Percentiles rank a stretch among this genome's conserved stretches.
These are phyloP conservation scores for Fusarium sarcochroum DNA, from an alignment of 2,329 filamentous ascomycete species.

Conservation along the genomic window DNA sequence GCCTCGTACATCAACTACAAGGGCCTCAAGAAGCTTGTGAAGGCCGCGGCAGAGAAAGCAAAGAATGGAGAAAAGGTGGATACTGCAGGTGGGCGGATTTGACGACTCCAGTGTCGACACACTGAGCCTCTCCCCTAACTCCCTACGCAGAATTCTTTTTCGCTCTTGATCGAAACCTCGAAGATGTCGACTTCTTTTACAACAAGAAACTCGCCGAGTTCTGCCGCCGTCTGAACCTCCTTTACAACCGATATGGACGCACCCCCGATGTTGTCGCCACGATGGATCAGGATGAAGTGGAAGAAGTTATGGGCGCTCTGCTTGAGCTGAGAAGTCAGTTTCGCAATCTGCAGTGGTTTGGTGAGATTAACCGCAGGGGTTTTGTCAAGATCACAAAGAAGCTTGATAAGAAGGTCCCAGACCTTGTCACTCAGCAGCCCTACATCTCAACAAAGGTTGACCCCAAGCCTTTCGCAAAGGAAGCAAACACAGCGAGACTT, in stretches of 20 bases:
- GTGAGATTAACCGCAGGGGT: constrained; percentile 93
- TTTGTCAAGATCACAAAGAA: constrained; percentile 99
- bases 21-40: constrained; percentile 94
- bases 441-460: constrained; percentile 95
- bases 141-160: constrained; percentile 88
- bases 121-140: constrained; percentile 52
- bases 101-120: constrained; percentile 47
- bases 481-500: constrained; percentile 63
- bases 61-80: constrained; percentile 83
- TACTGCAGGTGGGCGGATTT: constrained; percentile 82
- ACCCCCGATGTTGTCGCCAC: constrained; percentile 76
- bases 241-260: constrained; percentile 89
- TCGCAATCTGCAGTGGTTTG: constrained; percentile 96
- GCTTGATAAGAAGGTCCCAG: constrained; percentile 91
- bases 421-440: constrained; percentile 81
- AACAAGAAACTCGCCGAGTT: constrained; percentile 94
- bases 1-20: constrained; percentile 91
- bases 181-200: constrained; percentile 97
- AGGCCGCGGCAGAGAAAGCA: constrained; percentile 76
- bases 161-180: constrained; percentile 94
- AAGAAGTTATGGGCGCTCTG: constrained; percentile 91
- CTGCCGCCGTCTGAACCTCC: constrained; percentile 84
- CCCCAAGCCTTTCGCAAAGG: constrained; percentile 88
- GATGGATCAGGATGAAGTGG: constrained; percentile 88
- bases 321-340: constrained; percentile 90